Evolutionary conservation across 805 yeast species (phyloP), one percentile per base, ranked within the genome.

Genomic region (Candida cerambycidarum): DNA sequence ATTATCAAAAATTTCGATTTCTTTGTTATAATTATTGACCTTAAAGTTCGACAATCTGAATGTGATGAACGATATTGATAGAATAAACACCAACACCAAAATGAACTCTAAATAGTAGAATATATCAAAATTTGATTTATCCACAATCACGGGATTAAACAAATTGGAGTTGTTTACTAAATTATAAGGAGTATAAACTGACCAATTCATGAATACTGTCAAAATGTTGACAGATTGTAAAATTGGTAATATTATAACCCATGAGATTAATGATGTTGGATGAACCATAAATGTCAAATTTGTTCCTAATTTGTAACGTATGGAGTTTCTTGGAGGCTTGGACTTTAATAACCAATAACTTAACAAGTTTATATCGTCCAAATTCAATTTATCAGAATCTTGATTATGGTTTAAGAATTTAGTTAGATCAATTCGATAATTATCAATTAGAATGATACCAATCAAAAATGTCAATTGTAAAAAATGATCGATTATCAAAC

Each of bases 381-480:
- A 24, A 27, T 46, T 48, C 13, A 34, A 21, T 16, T 42, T 36
- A 38, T 36, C 37, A 17, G 16, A 25, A 15, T 10, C 12, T 38
- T 27, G 29, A 15, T 19, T 21, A 13, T 23, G 38, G 38, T 37
- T 51, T 25, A 77, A 56, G 10, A 81, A 56, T 46, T 82, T 88
- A 12, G 75, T 75, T 13, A 83, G 67, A 50, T 83, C 90, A 19
- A 76, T 58, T 41, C 88, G 70, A 36, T 82, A 74, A 23, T 82
- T 63, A 62, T 88, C 95, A 29, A 87, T 76, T 13, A 83, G 72
- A 23, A 86, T 63, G 1, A 85, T 78, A 0, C 89, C 80, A 1
- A 81, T 66, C 45, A 85, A 76, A 58, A 71, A 86, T 1, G 90
- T 77, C 38, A 80, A 55, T 50, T 82, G 88, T 29, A 87, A 62